A percentile compares a stretch with the other conserved stretches of the same genome.
These are phyloP conservation scores for Baorangia bicolor DNA, from an alignment of 768 basidiomycete genomes.

Conservation along the genomic window DNA sequence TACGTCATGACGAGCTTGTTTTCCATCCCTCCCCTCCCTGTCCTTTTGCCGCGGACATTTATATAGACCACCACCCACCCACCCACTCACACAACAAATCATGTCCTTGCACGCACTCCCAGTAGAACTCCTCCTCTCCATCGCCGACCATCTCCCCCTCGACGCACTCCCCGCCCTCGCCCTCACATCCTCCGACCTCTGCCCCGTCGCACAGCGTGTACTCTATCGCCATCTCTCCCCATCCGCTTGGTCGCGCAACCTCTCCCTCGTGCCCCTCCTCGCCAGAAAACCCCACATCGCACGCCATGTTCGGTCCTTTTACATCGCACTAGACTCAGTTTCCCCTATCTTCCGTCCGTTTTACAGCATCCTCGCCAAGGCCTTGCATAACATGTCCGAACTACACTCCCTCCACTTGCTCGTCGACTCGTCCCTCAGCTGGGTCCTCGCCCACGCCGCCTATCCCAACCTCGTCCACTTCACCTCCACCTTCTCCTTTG, in stretches of 20 bases:
- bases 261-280: slow-evolving; percentile 53
- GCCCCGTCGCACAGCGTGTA: slow-evolving; percentile 51
- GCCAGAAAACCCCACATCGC: slow-evolving; percentile 58
- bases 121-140: slow-evolving; percentile 57
- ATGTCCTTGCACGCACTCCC: slow-evolving; percentile 54
- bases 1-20: slow-evolving; percentile 18
- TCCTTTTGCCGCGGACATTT: too few species aligned
- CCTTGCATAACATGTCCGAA: slow-evolving; percentile 60
- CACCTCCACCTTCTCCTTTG: slow-evolving; percentile 60
- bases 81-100: too few species aligned
- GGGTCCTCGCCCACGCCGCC: slow-evolving; percentile 42
- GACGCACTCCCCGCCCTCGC: slow-evolving; percentile 50
- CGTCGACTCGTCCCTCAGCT: slow-evolving; percentile 50
- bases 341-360: slow-evolving; percentile 44
- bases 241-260: slow-evolving; percentile 44
- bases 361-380: slow-evolving; percentile 48
- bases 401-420: slow-evolving; percentile 52
- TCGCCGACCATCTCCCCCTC: slow-evolving; percentile 40
- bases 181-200: slow-evolving; percentile 40
- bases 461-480: slow-evolving; percentile 56
- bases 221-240: slow-evolving; percentile 62
- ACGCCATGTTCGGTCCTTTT: slow-evolving; percentile 58
- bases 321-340: slow-evolving; percentile 48
- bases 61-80: too few species aligned
- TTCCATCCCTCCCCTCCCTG: too few species aligned